Base-by-base conservation (phyloP, 2,329 filamentous ascomycete species). In the Xylariaceae sp. region DNA sequence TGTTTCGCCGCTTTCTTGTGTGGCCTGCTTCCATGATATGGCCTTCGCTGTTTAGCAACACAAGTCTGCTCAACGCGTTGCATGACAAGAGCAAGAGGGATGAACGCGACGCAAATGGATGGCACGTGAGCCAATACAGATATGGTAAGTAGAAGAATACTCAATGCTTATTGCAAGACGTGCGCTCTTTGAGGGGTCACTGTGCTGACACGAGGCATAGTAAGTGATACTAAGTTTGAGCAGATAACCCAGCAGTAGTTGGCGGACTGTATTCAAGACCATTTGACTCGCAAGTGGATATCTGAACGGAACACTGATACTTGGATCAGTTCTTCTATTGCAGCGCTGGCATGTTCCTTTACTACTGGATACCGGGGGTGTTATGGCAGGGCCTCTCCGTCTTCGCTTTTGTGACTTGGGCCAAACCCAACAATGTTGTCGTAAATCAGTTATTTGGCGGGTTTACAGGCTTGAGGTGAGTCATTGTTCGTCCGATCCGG, bases 321-420 rank as follows among this genome's bases (percentile, higher is more conserved):
- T 5, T 27, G 7, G 22, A 27, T 7, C 7, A 27, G 22, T 77
- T 77, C 44, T 66, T 70, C 36, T 64, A 71, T 45, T 67, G 77
- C 1, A 65, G 69, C 0, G 47, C 62, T 1, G 71, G 55, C 19
- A 71, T 74, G 54, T 77, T 77, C 52, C 57, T 64, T 42, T 79
- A 77, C 66, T 81, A 81, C 58, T 81, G 75, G 68, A 71, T 81
- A 33, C 78, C 76, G 0, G 77, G 70, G 11, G 67, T 77, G 19
- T 62, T 80, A 1, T 77, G 71, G 58, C 75, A 72, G 43, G 74
- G 70, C 2, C 65, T 81, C 6, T 75, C 72, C 10, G 72, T 74
- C 6, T 73, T 77, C 48, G 68, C 71, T 43, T 75, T 73, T 58
- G 64, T 73, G 11, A 75, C 72, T 39, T 78, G 75, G 71, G 71